Percentiles rank a stretch among this genome's conserved stretches.
Evolutionary conservation across 2,329 filamentous ascomycete genomes (phyloP).

Genomic region (Septoria linicola): DNA sequence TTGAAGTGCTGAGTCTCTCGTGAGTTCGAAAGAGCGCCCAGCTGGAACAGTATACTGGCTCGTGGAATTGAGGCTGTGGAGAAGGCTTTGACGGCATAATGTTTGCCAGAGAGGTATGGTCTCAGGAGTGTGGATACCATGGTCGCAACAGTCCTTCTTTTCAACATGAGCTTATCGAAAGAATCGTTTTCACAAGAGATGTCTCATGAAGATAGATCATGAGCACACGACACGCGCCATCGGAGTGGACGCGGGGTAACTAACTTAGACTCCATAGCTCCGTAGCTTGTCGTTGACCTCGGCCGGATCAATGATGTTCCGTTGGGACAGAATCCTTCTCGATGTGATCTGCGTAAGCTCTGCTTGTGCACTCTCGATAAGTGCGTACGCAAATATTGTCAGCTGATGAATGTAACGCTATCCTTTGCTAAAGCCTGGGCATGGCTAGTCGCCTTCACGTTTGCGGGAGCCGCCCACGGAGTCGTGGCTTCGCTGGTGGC

Average conservation of each 20-base stretch:
- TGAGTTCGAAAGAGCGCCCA: slow-evolving; percentile 33
- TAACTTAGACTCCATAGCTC: neutral
- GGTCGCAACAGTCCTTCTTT: neutral
- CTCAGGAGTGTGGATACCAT: slow-evolving; percentile 3
- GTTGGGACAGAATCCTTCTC: neutral
- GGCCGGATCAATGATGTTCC: neutral
- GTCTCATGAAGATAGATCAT: neutral
- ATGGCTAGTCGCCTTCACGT: too few species aligned
- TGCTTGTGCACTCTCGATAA: too few species aligned
- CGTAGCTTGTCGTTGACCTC: neutral
- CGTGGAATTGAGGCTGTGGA: slow-evolving; percentile 20
- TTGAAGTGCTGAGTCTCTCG: slow-evolving; percentile 38
- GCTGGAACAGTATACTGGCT: slow-evolving; percentile 32
- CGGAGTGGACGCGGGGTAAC: slow-evolving; percentile 8
- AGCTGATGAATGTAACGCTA: too few species aligned
- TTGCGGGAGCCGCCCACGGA: too few species aligned
- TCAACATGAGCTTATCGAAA: too few species aligned
- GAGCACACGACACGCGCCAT: neutral
- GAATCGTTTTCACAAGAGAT: too few species aligned
- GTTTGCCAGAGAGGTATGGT: neutral
- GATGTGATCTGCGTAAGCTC: neutral
- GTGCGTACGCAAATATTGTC: too few species aligned
- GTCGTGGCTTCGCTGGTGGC: too few species aligned
- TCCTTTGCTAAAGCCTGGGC: too few species aligned
- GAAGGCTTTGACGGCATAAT: slow-evolving; percentile 20